A percentile compares a stretch with the other conserved stretches of the same genome.
Conservation (phyloP, 2,329 filamentous ascomycete species). For the Penicillium vulpinum region DNA sequence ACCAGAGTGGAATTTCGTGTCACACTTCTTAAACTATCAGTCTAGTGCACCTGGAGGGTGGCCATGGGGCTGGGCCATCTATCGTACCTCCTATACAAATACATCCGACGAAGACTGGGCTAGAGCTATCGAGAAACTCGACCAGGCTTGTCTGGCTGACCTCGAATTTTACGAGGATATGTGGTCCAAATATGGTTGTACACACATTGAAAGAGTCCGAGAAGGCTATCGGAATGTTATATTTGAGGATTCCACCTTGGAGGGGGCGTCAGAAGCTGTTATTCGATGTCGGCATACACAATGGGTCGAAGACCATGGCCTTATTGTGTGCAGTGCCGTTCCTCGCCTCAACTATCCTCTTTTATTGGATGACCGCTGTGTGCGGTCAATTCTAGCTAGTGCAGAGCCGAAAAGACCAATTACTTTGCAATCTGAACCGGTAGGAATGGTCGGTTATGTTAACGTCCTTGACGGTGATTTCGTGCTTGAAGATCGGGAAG, state of each 20-base stretch:
- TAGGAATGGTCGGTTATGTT: constrained; percentile 6
- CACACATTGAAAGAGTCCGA: not conserved
- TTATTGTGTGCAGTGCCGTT: not conserved
- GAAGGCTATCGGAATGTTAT: constrained; percentile 14
- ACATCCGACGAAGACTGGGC: not conserved
- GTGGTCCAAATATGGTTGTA: not conserved
- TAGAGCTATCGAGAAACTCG: constrained; percentile 5
- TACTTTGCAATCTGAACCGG: not conserved
- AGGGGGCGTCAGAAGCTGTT: not conserved
- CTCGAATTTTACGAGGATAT: not conserved
- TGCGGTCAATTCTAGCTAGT: constrained; percentile 12
- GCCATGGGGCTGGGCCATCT: not conserved
- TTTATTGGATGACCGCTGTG: constrained; percentile 7
- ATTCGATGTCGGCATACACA: constrained; percentile 6
- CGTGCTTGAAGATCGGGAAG: not conserved
- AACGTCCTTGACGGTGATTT: constrained; percentile 7
- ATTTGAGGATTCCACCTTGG: constrained; percentile 6
- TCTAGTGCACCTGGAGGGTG: not conserved
- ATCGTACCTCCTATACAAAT: not conserved
- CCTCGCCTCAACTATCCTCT: constrained; percentile 9
- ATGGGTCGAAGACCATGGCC: constrained; percentile 10
- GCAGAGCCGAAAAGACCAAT: constrained; percentile 1
- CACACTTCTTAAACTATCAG: not conserved
- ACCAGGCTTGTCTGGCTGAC: constrained; percentile 3
- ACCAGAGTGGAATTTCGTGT: not conserved